These are phyloP conservation scores for Gossypium turneri DNA, from an alignment of 345 rosid genomes.

Conservation along the genomic window DNA sequence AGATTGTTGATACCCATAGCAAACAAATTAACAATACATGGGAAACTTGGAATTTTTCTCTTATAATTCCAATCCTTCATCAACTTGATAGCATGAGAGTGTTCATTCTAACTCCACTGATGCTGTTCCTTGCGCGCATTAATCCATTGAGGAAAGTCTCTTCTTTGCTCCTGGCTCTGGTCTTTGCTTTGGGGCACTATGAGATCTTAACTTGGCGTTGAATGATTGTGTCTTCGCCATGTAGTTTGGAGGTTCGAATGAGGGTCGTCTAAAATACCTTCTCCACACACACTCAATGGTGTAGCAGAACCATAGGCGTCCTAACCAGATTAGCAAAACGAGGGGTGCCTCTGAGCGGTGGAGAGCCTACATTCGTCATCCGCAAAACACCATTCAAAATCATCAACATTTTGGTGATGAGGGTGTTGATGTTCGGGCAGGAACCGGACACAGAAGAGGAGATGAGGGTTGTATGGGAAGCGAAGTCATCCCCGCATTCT, in stretches of 20 bases:
- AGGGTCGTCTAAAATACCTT: slow-evolving; percentile 32
- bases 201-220: slow-evolving; percentile 67
- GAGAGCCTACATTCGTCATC: slow-evolving; percentile 37
- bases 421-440: slow-evolving; percentile 12
- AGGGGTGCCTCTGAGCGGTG: slow-evolving; percentile 56
- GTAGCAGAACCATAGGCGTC: slow-evolving; percentile 25
- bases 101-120: slow-evolving; percentile 11
- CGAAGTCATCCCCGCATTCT: slow-evolving; percentile 34
- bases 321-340: slow-evolving; percentile 29
- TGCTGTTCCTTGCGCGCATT: slow-evolving; percentile 17
- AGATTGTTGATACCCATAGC: not conserved
- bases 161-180: slow-evolving; percentile 43
- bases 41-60: not conserved
- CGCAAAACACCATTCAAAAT: slow-evolving; percentile 39
- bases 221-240: slow-evolving; percentile 81
- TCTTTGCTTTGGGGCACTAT: slow-evolving; percentile 69
- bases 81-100: slow-evolving; percentile 30
- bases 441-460: slow-evolving; percentile 34
- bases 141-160: slow-evolving; percentile 58
- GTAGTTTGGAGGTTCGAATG: slow-evolving; percentile 44
- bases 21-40: not conserved
- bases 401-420: slow-evolving; percentile 29
- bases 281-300: slow-evolving; percentile 43
- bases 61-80: slow-evolving; percentile 11
- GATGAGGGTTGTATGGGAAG: slow-evolving; percentile 18